Conservation (phyloP, 2,329 filamentous ascomycete genomes). For the Penicillium psychrosexuale region DNA sequence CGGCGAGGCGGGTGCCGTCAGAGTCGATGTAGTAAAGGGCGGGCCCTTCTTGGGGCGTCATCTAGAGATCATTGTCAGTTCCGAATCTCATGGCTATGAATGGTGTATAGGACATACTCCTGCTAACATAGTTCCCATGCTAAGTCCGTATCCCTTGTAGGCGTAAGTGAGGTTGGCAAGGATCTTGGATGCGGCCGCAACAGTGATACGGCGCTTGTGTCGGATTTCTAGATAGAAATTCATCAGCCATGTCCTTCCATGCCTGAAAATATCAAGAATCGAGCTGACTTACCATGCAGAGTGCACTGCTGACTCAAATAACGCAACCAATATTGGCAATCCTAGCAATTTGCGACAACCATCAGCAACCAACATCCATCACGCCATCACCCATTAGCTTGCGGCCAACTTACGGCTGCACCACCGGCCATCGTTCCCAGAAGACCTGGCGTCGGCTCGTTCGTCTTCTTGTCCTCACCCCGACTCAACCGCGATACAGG, state of each 20-base stretch:
- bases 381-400: neutral
- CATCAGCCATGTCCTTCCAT: conserved; percentile 3
- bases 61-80: conserved; percentile 20
- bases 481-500: conserved; percentile 42
- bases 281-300: conserved; percentile 64
- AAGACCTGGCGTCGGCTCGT: conserved; percentile 51
- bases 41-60: conserved; percentile 78
- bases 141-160: conserved; percentile 98
- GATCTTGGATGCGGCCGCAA: conserved; percentile 96
- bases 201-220: conserved; percentile 97
- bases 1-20: conserved; percentile 86
- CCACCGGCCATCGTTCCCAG: conserved; percentile 98
- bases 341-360: conserved; percentile 46
- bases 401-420: conserved; percentile 65
- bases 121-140: conserved; percentile 99
- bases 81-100: too few species aligned
- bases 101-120: conserved; percentile 76
- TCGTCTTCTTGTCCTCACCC: conserved; percentile 36
- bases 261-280: neutral
- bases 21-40: conserved; percentile 99
- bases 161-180: conserved; percentile 96
- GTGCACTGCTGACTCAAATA: conserved; percentile 99
- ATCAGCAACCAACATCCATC: conserved; percentile 11
- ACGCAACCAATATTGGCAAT: conserved; percentile 99
- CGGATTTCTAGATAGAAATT: conserved; percentile 65